Evolutionary conservation across 1,284 basidiomycete species (phyloP).

Genomic region (Ustilago hordei): DNA sequence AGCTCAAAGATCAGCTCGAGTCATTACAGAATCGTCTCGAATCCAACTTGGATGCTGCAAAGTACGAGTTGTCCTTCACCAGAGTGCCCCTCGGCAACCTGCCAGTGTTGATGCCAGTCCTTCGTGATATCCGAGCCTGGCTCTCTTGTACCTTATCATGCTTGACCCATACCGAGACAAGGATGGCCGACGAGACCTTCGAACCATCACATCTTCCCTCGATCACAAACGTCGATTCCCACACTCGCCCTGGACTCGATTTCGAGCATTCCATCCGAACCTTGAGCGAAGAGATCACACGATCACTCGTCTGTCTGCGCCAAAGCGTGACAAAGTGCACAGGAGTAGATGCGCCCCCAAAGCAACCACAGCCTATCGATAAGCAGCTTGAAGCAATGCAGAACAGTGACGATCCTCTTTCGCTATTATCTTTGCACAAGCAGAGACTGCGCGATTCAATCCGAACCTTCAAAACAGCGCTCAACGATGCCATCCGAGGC

Average conservation of each 20-base stretch:
- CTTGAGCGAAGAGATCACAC: constrained; percentile 30
- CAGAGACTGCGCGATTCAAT: constrained; percentile 24
- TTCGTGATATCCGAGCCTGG: constrained; percentile 53
- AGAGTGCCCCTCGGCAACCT: constrained; percentile 43
- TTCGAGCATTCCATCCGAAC: constrained; percentile 19
- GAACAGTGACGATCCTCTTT: constrained; percentile 12
- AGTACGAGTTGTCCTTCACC: constrained; percentile 49
- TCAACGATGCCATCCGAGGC: constrained; percentile 25
- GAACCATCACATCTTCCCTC: neutral
- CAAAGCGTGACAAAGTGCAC: constrained; percentile 23
- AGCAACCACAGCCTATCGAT: neutral
- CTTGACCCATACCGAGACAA: constrained; percentile 1
- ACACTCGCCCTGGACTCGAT: constrained; percentile 9
- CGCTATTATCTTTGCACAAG: constrained; percentile 18
- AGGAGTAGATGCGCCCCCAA: neutral
- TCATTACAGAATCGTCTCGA: constrained; percentile 20
- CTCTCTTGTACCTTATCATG: constrained; percentile 44
- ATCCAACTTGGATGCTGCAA: constrained; percentile 43
- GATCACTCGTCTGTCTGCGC: constrained; percentile 27
- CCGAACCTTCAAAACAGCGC: constrained; percentile 29
- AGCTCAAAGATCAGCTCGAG: constrained; percentile 28
- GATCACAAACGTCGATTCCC: neutral
- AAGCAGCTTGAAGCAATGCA: neutral
- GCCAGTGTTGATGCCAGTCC: constrained; percentile 24
- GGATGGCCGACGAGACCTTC: neutral